phyloP scores from a whole-genome alignment of 2,329 filamentous ascomycete species.

The Fusarium armeniacum region DNA sequence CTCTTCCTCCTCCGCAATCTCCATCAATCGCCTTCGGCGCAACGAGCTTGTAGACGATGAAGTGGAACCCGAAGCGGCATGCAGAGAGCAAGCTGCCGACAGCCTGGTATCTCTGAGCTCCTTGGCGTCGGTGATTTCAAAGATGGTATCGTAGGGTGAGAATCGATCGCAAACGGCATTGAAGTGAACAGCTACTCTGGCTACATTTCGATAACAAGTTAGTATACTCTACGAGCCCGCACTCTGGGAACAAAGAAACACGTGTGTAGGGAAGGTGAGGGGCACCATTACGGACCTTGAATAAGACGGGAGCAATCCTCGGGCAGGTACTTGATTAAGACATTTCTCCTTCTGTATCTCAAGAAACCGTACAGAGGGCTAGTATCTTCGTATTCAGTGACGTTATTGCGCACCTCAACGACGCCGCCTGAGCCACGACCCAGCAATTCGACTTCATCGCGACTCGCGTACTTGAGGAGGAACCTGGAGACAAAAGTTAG shows the following conservation, averaged over 20 bases:
- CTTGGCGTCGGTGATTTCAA: constrained; percentile 79
- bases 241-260: background rate
- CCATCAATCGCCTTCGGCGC: constrained; percentile 82
- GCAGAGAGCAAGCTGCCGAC: constrained; percentile 88
- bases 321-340: constrained; percentile 92
- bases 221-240: constrained; percentile 18
- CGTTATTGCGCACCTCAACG: constrained; percentile 82
- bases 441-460: constrained; percentile 88
- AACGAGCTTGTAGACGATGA: constrained; percentile 88
- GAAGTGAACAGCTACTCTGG: constrained; percentile 83
- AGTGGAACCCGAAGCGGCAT: constrained; percentile 87
- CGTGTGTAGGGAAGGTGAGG: background rate
- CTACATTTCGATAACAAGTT: constrained; percentile 61
- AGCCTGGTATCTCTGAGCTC: constrained; percentile 90
- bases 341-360: constrained; percentile 88
- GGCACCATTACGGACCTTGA: constrained; percentile 76
- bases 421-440: constrained; percentile 84
- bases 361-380: constrained; percentile 94
- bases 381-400: constrained; percentile 83
- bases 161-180: constrained; percentile 78
- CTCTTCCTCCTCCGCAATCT: constrained; percentile 94
- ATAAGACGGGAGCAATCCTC: constrained; percentile 91
- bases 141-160: constrained; percentile 86
- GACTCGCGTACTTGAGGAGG: constrained; percentile 88
- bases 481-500: constrained; percentile 74